These are phyloP conservation scores for Fistulinella cinereoalba DNA, from an alignment of 1,284 basidiomycete genomes.

Conservation along the genomic window DNA sequence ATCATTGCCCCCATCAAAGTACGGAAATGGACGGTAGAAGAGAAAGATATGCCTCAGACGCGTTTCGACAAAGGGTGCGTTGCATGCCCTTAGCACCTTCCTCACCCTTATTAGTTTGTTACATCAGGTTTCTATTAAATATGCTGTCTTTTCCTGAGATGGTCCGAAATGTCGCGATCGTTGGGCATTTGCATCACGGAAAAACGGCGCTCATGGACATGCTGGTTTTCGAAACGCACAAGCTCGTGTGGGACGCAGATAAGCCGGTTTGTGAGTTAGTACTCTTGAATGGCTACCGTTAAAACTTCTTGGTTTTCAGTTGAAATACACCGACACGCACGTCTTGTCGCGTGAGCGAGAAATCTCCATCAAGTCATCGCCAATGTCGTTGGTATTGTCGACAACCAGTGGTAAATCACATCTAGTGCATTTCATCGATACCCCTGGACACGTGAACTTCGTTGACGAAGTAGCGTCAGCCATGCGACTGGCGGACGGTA, in stretches of 20 bases:
- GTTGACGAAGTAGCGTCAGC: conserved; percentile 92
- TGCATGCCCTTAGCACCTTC: background rate
- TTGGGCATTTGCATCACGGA: conserved; percentile 96
- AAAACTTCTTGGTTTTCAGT: conserved; percentile 38
- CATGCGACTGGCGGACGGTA: conserved; percentile 89
- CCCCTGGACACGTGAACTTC: conserved; percentile 98
- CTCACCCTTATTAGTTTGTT: conserved; percentile 14
- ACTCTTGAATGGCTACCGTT: conserved; percentile 16
- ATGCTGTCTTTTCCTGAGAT: conserved; percentile 92
- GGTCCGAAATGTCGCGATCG: conserved; percentile 92
- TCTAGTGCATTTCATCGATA: conserved; percentile 93
- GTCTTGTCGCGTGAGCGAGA: conserved; percentile 82
- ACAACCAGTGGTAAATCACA: conserved; percentile 93
- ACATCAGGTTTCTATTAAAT: conserved; percentile 81
- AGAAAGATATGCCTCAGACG: conserved; percentile 91
- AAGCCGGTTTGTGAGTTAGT: conserved; percentile 58
- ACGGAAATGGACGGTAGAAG: conserved; percentile 87
- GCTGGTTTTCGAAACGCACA: conserved; percentile 96
- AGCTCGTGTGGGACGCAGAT: conserved; percentile 90
- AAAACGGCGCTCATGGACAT: conserved; percentile 97
- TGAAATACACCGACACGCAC: conserved; percentile 96
- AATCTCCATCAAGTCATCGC: conserved; percentile 95
- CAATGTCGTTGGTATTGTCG: conserved; percentile 89
- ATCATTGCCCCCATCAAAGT: conserved; percentile 95
- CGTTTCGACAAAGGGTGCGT: conserved; percentile 90